These are phyloP conservation scores for Debaryomyces fabryi DNA, from an alignment of 1,139 yeast genomes.

Conservation along the genomic window DNA sequence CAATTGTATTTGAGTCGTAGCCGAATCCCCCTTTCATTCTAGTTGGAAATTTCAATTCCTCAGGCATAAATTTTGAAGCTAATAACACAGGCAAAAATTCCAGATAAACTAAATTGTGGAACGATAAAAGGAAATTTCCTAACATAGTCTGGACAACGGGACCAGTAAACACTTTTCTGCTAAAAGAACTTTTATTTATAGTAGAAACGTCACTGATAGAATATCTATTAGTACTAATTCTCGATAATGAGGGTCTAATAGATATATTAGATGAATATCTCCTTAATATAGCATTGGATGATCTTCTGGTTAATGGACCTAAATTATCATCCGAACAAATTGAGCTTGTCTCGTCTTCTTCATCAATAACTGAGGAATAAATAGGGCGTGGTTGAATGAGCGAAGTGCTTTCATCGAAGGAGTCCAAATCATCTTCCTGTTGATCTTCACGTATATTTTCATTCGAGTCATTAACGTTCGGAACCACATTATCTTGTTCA, in stretches of 20 bases:
- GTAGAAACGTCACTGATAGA: conserved; percentile 10
- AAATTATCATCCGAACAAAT: conserved; percentile 24
- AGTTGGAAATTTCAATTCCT: conserved; percentile 40
- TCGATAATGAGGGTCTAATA: conserved; percentile 11
- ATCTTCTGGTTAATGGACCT: conserved; percentile 36
- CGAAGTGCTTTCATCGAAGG: conserved; percentile 5
- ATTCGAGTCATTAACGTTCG: too few relatives aligned
- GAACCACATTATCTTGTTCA: background rate
- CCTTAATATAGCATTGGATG: conserved; percentile 42
- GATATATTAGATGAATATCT: conserved; percentile 35
- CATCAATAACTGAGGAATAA: conserved; percentile 16
- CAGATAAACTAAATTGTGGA: conserved; percentile 56
- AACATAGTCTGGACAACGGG: conserved; percentile 44
- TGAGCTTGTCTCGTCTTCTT: conserved; percentile 16
- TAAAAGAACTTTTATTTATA: conserved; percentile 12
- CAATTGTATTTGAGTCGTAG: conserved; percentile 51
- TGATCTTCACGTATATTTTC: background rate
- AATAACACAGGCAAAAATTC: conserved; percentile 64
- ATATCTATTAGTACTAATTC: conserved; percentile 9
- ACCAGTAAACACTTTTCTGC: conserved; percentile 30
- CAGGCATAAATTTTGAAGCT: conserved; percentile 47
- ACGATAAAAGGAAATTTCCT: conserved; percentile 45
- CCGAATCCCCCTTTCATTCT: conserved; percentile 35
- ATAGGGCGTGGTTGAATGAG: conserved; percentile 4
- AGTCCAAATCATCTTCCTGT: conserved; percentile 1